phyloP scores from a whole-genome alignment of 2,329 filamentous ascomycete genomes.

The Colletotrichum simmondsii region DNA sequence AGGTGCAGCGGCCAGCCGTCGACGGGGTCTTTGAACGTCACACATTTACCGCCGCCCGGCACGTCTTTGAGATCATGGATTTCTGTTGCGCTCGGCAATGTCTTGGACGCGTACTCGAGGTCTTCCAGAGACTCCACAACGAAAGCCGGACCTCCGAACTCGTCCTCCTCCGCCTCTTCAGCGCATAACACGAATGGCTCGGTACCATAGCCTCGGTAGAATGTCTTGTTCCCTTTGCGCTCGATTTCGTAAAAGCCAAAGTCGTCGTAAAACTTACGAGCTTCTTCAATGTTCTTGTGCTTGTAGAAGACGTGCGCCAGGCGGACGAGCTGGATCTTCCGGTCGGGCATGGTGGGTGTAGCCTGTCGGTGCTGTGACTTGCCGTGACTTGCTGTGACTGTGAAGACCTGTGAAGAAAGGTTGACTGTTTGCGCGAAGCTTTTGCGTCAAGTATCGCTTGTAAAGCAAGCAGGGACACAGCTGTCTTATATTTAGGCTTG shows the following conservation, averaged over 20 bases:
- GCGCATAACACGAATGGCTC: conserved; percentile 71
- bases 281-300: conserved; percentile 54
- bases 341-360: conserved; percentile 24
- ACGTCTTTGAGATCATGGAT: conserved; percentile 60
- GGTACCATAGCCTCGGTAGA: conserved; percentile 69
- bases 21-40: conserved; percentile 63
- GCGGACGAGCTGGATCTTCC: conserved; percentile 48
- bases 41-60: conserved; percentile 63
- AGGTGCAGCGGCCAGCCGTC: conserved; percentile 69
- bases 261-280: conserved; percentile 55
- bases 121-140: conserved; percentile 67
- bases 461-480: not conserved
- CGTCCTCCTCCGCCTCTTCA: conserved; percentile 55
- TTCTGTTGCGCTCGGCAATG: conserved; percentile 57
- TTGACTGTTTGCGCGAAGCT: not conserved
- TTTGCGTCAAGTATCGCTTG: fast-evolving
- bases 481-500: not conserved
- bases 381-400: not conserved
- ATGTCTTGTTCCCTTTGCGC: conserved; percentile 56
- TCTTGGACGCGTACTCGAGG: conserved; percentile 59
- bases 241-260: conserved; percentile 58
- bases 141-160: conserved; percentile 68
- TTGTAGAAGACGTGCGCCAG: conserved; percentile 60
- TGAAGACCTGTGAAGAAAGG: not conserved
- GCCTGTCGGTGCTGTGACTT: not conserved